Evolutionary conservation across 2,329 filamentous ascomycete genomes (phyloP), one percentile per base, ranked within the genome.

Genomic region (Myotisia sp.): DNA sequence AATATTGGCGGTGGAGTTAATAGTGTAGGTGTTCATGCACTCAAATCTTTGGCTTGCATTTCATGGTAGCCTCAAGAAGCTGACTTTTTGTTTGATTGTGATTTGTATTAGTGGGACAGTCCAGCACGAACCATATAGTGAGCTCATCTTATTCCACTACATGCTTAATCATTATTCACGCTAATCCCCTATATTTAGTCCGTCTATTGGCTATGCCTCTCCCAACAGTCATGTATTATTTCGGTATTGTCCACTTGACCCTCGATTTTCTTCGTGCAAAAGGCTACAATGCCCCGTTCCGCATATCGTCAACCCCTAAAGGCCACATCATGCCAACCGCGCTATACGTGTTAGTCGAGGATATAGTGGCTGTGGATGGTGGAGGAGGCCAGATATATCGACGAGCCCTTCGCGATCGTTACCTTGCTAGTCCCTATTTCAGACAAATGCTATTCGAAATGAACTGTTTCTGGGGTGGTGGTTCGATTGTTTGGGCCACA

Each of bases 291-390:
- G 67, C 73, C 0, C 73, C 71, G 0, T 76, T 73, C 46, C 68
- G 71, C 29, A 71, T 79, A 41, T 76, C 71, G 34, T 78, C 74
- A 2, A 71, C 72, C 0, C 64, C 64, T 1, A 75, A 73, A 47
- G 74, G 74, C 12, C 64, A 63, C 10, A 56, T 52, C 4, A 68
- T 77, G 37, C 64, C 68, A 3, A 76, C 76, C 0, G 67, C 71
- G 2, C 63, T 70, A 2, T 75, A 76, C 44, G 76, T 75, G 32
- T 63, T 79, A 19, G 69, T 79, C 17, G 76, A 80, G 52, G 76
- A 80, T 45, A 65, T 78, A 16, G 66, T 77, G 9, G 74, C 71
- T 3, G 76, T 80, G 26, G 76, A 79, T 47, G 75, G 72, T 13
- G 67, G 64, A 3, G 74, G 71, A 6, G 70, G 69, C 1, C 61